Percentiles rank a stretch among this genome's conserved stretches.
These are phyloP conservation scores for Dendrocalamus sinicus DNA, from an alignment of 176 grass and related monocot species.

Conservation along the genomic window DNA sequence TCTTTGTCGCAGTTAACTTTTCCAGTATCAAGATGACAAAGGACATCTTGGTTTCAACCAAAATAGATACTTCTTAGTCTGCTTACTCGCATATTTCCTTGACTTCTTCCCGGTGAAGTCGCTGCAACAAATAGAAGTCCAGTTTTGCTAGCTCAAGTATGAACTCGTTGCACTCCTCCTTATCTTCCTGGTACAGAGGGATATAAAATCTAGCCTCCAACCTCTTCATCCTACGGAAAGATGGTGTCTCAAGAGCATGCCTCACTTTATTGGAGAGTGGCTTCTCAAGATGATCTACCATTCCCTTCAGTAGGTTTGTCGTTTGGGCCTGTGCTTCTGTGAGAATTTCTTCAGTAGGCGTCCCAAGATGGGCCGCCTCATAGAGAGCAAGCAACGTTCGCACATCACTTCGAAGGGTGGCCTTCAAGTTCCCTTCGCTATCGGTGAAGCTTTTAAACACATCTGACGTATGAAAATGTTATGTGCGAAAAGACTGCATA, in stretches of 20 bases:
- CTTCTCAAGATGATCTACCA: neutral
- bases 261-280: slow-evolving; percentile 6
- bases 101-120: slow-evolving; percentile 15
- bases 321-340: slow-evolving; percentile 5
- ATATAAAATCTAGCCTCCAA: slow-evolving; percentile 42
- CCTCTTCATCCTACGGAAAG: slow-evolving; percentile 37
- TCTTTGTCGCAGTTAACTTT: too few species aligned
- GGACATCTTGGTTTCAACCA: too few species aligned
- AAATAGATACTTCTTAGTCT: neutral
- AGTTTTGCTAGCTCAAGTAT: slow-evolving; percentile 16
- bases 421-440: neutral
- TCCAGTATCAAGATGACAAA: too few species aligned
- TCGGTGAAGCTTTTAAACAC: neutral
- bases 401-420: neutral
- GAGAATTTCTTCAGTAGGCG: slow-evolving; percentile 14
- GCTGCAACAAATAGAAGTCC: slow-evolving; percentile 33
- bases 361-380: slow-evolving; percentile 39
- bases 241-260: slow-evolving; percentile 35
- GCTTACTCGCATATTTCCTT: slow-evolving; percentile 45
- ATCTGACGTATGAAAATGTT: neutral
- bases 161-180: neutral
- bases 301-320: neutral
- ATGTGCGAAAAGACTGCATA: too few species aligned
- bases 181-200: slow-evolving; percentile 38
- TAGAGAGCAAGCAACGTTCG: slow-evolving; percentile 18